Percentiles rank a stretch among this genome's conserved stretches.
Conservation (phyloP, 2,329 filamentous ascomycete species). For the Aspergillus aculeatus region DNA sequence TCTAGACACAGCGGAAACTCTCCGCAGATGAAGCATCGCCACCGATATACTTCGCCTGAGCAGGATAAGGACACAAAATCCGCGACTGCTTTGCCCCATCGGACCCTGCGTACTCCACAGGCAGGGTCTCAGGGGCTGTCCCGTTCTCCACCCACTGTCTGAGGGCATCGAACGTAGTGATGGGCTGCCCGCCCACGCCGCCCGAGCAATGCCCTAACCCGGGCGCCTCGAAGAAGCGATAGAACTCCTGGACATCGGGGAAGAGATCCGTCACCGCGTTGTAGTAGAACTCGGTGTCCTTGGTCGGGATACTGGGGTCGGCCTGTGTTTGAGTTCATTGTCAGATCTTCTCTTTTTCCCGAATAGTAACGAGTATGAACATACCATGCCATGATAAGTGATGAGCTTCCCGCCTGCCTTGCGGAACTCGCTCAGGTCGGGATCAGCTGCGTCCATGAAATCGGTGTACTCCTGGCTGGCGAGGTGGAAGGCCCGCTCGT, state of each 20-base stretch:
- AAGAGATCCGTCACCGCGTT: constrained; percentile 26
- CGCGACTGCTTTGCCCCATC: no score
- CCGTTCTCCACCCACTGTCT: no score
- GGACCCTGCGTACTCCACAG: no score
- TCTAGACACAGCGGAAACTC: no score
- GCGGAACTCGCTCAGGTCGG: constrained; percentile 39
- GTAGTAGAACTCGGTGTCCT: constrained; percentile 37
- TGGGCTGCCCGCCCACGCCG: constrained; percentile 18
- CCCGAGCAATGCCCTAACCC: constrained; percentile 35
- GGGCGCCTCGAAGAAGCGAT: constrained; percentile 38
- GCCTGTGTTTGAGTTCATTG: no score
- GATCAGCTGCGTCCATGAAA: constrained; percentile 35
- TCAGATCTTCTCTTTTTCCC: no score
- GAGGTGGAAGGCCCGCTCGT: constrained; percentile 16
- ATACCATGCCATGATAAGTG: constrained; percentile 40
- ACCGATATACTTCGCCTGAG: no score
- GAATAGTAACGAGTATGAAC: no score
- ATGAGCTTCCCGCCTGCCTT: constrained; percentile 41
- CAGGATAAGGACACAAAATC: no score
- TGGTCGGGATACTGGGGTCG: constrained; percentile 31
- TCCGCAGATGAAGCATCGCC: no score
- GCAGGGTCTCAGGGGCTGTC: no score
- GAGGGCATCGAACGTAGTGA: no score
- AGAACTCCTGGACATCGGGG: constrained; percentile 30
- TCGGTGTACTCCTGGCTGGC: constrained; percentile 28